Evolutionary conservation across 2,329 filamentous ascomycete genomes (phyloP).

Genomic region (Albifimbria verrucaria): DNA sequence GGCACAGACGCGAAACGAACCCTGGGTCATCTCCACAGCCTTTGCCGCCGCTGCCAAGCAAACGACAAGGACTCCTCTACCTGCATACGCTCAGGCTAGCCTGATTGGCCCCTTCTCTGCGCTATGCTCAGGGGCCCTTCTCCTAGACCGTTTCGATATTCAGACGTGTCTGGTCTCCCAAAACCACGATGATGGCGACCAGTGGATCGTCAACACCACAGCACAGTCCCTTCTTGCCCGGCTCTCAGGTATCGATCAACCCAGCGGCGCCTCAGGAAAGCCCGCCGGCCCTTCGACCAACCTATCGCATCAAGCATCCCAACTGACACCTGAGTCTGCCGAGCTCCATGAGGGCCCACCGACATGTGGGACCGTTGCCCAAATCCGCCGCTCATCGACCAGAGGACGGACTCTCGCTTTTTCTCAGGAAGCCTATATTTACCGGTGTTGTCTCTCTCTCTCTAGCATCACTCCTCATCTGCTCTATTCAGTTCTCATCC

Average conservation of each 20-base stretch:
- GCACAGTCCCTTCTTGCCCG: not conserved
- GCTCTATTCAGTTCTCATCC: not conserved
- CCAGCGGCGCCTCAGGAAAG: not conserved
- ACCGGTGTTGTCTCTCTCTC: not conserved
- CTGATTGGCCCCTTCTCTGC: not conserved
- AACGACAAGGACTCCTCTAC: not conserved
- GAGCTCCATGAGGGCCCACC: not conserved
- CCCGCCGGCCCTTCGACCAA: not conserved
- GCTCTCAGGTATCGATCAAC: not conserved
- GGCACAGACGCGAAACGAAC: not conserved
- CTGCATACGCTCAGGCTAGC: not conserved
- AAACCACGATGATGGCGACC: not conserved
- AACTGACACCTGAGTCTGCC: not conserved
- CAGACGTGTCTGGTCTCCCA: not conserved
- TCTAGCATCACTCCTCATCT: not conserved
- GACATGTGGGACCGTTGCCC: not conserved
- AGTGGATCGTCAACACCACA: not conserved
- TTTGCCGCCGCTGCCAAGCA: not conserved
- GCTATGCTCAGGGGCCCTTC: not conserved
- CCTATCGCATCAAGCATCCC: not conserved
- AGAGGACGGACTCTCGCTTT: not conserved
- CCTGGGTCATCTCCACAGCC: not conserved
- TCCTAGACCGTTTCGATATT: not conserved
- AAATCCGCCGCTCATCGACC: not conserved
- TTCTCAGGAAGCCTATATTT: not conserved